Base-by-base conservation (phyloP, 306 rosid species). In the Biancaea sappan region DNA sequence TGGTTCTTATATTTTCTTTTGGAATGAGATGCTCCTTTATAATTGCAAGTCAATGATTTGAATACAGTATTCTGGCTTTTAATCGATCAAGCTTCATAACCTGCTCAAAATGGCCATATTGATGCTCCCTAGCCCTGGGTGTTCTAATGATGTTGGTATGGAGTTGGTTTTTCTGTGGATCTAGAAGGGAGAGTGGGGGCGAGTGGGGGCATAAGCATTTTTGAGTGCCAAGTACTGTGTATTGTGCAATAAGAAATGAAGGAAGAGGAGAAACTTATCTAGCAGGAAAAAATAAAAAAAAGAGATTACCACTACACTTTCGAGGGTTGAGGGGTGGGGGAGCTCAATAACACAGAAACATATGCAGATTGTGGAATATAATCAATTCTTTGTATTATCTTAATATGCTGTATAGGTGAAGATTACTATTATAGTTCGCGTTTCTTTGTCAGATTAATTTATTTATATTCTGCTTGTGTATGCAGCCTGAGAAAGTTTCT, bases 401-500 rank as follows among this genome's bases (percentile, higher is more conserved):
- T 29, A 12, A 63, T 13, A 22, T 34, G 12, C 5, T 11, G 2
- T 21, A 14, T 32, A 13, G 11, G 13, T 41, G 16, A 38, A 37
- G 16, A 19, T 61, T 19, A 21, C 26, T 21, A 43, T 41, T 74
- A 44, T 79, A 54, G 56, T 67, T 66, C 40, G 21, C 25, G 15
- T 62, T 75, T n/a, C 52, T 38, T 52, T 75, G 44, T 31, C 2
- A 2, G 44, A 29, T 71, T 63, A 18, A 15, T 50, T 75, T 37
- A 32, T 41, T 73, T 52, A 69, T 77, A 69, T 69, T 80, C 73
- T 84, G 68, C 43, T 51, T 75, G 25, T 80, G 35, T 25, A 21
- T 85, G 92, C 98, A 91, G 97, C 81, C 84, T 53, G 95, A 82
- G 62, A 91, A 83, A 78, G 87, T 91, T 48, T 76, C 85, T 57